These are phyloP conservation scores for Bruguiera gymnorhiza DNA, from an alignment of 345 rosid genomes.

Conservation along the genomic window DNA sequence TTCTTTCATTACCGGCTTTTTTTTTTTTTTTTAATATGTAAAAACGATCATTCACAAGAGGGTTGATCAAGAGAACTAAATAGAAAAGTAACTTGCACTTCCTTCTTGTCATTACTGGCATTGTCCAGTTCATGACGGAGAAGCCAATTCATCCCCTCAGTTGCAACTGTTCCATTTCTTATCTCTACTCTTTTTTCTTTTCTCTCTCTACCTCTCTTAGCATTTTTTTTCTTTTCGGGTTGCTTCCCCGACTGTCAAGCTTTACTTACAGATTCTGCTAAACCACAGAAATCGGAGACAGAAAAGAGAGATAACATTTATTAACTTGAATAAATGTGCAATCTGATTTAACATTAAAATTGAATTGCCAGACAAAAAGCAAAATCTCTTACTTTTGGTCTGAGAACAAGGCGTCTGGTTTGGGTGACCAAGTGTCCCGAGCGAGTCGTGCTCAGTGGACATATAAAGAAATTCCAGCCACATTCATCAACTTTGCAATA, in stretches of 20 bases:
- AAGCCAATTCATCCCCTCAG: not conserved
- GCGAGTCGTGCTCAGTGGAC: constrained; percentile 22
- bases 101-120: constrained; percentile 25
- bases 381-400: not conserved
- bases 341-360: constrained; percentile 12
- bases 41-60: constrained; percentile 11
- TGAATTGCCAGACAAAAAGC: not conserved
- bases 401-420: constrained; percentile 27
- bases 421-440: constrained; percentile 27
- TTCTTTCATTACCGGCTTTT: constrained; percentile 17
- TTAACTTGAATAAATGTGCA: constrained; percentile 5
- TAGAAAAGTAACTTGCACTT: constrained; percentile 27
- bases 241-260: constrained; percentile 11
- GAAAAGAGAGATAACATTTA: constrained; percentile 5
- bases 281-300: not conserved
- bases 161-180: constrained; percentile 17
- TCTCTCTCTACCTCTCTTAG: constrained; percentile 10
- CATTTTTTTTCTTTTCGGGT: not conserved
- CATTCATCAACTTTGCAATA: constrained; percentile 25
- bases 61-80: constrained; percentile 8
- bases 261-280: constrained; percentile 22
- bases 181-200: not conserved
- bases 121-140: constrained; percentile 11
- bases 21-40: constrained; percentile 11
- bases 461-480: constrained; percentile 24